These are phyloP conservation scores for Fusarium haematococcum DNA, from an alignment of 2,329 filamentous ascomycete genomes.

Conservation along the genomic window DNA sequence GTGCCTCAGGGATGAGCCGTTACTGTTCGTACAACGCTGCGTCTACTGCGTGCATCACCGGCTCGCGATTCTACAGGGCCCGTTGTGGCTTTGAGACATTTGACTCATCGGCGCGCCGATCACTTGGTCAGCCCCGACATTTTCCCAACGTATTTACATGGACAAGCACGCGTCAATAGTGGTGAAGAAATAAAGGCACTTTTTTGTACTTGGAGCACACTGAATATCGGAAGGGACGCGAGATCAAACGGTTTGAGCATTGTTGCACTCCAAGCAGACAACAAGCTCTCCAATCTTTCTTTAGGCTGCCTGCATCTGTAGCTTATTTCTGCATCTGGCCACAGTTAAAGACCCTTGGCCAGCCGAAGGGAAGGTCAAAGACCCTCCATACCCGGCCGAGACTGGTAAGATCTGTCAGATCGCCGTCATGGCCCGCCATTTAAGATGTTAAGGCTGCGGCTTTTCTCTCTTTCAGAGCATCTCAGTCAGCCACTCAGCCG, in stretches of 20 bases:
- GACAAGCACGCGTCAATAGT: not conserved
- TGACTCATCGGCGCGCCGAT: not conserved
- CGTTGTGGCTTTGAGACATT: not conserved
- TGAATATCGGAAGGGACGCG: not conserved
- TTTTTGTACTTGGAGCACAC: not conserved
- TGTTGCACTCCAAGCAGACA: not conserved
- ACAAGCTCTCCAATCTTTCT: not conserved
- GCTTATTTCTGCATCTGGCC: not conserved
- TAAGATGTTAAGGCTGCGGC: not conserved
- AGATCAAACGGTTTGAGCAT: not conserved
- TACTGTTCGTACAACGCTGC: not conserved
- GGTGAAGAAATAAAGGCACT: not conserved
- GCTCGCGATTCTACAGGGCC: not conserved
- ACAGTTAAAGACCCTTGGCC: not conserved
- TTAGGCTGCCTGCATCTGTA: not conserved
- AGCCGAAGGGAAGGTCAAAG: not conserved
- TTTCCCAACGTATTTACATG: not conserved
- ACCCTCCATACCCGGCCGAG: not conserved
- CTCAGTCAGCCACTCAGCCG: not conserved
- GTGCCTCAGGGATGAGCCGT: not conserved
- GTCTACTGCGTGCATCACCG: not conserved
- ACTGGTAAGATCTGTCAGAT: not conserved
- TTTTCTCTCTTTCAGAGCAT: not conserved
- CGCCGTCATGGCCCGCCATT: not conserved
- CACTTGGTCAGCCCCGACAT: not conserved